These are phyloP conservation scores for Setaria viridis DNA, from an alignment of 202 grass and related monocot genomes.

Conservation along the genomic window DNA sequence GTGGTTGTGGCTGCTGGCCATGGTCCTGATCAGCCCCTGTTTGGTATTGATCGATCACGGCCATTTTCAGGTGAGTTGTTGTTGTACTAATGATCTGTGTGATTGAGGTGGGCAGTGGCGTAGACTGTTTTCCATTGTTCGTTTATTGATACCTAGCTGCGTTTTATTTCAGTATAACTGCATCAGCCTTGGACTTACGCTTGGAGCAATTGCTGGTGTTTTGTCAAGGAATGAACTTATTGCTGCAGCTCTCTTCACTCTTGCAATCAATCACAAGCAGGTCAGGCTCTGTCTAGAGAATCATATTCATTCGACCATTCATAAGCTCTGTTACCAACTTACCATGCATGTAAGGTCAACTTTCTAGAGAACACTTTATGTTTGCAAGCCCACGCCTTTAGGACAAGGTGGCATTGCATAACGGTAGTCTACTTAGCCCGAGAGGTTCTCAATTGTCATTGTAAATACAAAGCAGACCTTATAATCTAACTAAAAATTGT, in stretches of 20 bases:
- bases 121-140: background rate
- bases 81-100: background rate
- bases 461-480: background rate
- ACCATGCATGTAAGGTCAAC: conserved; percentile 22
- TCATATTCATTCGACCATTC: background rate
- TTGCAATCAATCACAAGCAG: conserved; percentile 94
- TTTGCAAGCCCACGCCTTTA: background rate
- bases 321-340: background rate
- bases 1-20: conserved; percentile 77
- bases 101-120: background rate
- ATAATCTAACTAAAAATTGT: conserved; percentile 7
- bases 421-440: background rate
- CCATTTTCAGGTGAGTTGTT: conserved; percentile 75
- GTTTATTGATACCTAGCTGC: conserved; percentile 12
- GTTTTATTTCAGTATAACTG: conserved; percentile 78
- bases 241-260: conserved; percentile 80
- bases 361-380: background rate
- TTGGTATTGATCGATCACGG: conserved; percentile 87
- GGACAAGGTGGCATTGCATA: background rate
- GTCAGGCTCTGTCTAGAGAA: conserved; percentile 45
- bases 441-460: background rate
- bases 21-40: conserved; percentile 81
- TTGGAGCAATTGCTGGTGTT: conserved; percentile 73
- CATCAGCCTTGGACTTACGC: conserved; percentile 87
- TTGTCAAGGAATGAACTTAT: conserved; percentile 64